Evolutionary conservation across 1,284 basidiomycete species (phyloP), one percentile per base, ranked within the genome.

Genomic region (Malassezia psittaci): DNA sequence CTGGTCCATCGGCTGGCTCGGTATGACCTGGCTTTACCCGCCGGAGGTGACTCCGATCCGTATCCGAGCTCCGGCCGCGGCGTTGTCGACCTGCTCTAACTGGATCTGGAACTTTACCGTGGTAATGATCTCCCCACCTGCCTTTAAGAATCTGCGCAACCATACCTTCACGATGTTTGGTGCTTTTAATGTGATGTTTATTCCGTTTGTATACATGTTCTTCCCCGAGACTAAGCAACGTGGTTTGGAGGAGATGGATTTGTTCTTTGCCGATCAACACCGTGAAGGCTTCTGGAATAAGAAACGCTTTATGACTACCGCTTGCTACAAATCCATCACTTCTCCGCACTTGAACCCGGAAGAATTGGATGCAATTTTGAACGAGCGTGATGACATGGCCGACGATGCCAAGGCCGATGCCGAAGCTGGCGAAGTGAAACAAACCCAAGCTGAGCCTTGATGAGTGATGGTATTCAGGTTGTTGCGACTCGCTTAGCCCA

Each of bases 91-190:
- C 16, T 72, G 55, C 29, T 66, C 61, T 57, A 76, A 69, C 74
- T 76, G 64, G 67, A 64, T 69, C 32, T 68, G 62, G 62, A 67
- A 66, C 61, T 70, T 72, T 47, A 59, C 75, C 32, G 66, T 76
- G 33, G 83, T 85, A 24, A 83, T 84, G 81, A 77, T 83, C 65
- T 82, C 83, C 2, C 82, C 83, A 0, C 81, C 83, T 0, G 79
- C 83, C 1, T 85, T 85, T 68, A 78, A 79, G 61, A 80, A 80
- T 61, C 84, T 85, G 45, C 77, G 76, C 42, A 84, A 81, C 79
- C 75, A 78, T 33, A 67, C 66, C 10, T 70, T 72, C 63, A 70
- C 71, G 47, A 61, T 75, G 50, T 75, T 74, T 45, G 64, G 65
- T 40, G 69, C 66, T 13, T 58, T 74, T 40, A 74, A 72, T 61